Evolutionary conservation across 768 basidiomycete species (phyloP), one percentile per base, ranked within the genome.

Genomic region (Omphalotus guepiniiformis): DNA sequence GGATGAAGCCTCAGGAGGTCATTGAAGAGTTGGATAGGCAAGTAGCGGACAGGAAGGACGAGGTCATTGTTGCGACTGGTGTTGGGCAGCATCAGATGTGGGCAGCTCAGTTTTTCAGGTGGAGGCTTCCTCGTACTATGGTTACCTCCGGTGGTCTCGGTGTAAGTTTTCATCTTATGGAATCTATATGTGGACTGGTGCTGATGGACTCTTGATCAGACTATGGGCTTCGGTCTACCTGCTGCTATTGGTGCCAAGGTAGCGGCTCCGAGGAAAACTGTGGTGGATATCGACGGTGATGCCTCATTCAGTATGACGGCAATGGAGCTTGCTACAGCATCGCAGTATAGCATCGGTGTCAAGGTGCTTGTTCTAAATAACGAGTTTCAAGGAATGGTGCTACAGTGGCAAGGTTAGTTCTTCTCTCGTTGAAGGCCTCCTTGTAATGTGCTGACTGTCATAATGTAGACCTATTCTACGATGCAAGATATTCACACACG

Each of bases 81-180:
- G 96, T 99, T 18, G 96, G 96, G 6, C 96, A 99, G 64, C 96
- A 98, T 70, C 95, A 99, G 69, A 98, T 98, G 96, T 98, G 93
- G 93, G 95, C 95, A 2, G 91, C 90, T 34, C 96, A 99, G 65
- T 76, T 85, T 63, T 98, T 81, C 69, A 76, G 94, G 49, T 99
- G 94, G 94, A 87, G 70, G 51, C 70, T 85, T 40, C 96, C 96
- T 0, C 76, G 84, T 34, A 77, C 89, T 38, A 78, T 97, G 85
- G 83, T 95, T 45, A 92, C 93, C 12, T 93, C 90, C 27, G 95
- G 95, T 54, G 95, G 95, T 54, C 79, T 97, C 16, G 95, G 95
- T 4, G 91, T 93, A 67, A 55, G 88, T 79, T 2, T 51, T 35
- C 22, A 35, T 38, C 29, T 40, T 42, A 43, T 55, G 36, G 32